Evolutionary conservation across 2,329 filamentous ascomycete genomes (phyloP), one percentile per base, ranked within the genome.

Genomic region (Gnomoniopsis sp.): DNA sequence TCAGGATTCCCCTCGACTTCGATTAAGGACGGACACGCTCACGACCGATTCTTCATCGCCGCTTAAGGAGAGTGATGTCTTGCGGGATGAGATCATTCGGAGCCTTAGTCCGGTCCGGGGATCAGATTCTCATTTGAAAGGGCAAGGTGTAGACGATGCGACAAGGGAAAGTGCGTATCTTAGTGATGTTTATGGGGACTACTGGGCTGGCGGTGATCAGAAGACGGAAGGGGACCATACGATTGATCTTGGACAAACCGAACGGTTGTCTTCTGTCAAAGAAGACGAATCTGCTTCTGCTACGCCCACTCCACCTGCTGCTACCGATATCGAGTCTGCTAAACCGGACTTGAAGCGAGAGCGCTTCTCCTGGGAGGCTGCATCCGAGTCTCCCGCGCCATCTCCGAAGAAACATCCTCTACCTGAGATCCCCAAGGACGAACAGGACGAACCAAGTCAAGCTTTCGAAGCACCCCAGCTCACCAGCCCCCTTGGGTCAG

Each of bases 71-170:
- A 91, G 83, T 66, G 89, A 93, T 64, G 79, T 83, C 57, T 70
- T 93, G 49, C 81, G 86, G 30, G 87, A 90, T 60, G 90, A 93
- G 65, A 93, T 93, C 56, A 85, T 91, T 55, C 85, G 83, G 59
- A 89, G 85, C 46, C 75, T 93, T 2, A 86, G 80, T 56, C 81
- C 86, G 0, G 69, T 75, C 14, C 73, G 72, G 33, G 66, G 72
- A 34, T 59, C 65, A 6, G 46, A 62, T 17, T 53, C 61, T 2
- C 51, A 41, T 4, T 38, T 33, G 26, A 22, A 61, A 10, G 21
- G 43, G 8, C 14, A 36, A 2, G 43, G 41, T 12, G 53, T 49
- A 15, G 63, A 62, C 26, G 59, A 59, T n/a, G 62, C 61, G 6
- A 53, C 63, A 2, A 65, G 83, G 44, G 84, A 87, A 53, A 89